These are phyloP conservation scores for Calycina herbarum DNA, from an alignment of 2,329 filamentous ascomycete genomes.

Conservation along the genomic window DNA sequence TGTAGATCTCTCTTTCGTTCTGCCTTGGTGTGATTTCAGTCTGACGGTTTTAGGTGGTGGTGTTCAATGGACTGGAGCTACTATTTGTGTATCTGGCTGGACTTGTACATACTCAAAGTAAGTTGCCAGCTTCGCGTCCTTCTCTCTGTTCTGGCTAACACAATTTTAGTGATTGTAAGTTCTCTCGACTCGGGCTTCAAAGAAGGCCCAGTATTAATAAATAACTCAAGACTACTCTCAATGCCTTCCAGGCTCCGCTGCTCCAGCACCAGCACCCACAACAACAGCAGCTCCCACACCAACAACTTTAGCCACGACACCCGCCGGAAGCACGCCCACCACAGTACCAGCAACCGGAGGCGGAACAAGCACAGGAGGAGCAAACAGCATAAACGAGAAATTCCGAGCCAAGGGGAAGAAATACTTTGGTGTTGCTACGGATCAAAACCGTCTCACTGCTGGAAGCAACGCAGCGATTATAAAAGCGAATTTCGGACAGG, in stretches of 20 bases:
- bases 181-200: not conserved
- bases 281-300: constrained; percentile 15
- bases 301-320: constrained; percentile 11
- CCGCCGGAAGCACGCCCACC: constrained; percentile 6
- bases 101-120: constrained; percentile 31
- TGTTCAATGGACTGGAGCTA: constrained; percentile 33
- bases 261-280: not conserved
- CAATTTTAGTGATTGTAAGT: constrained; percentile 11
- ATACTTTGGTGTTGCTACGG: constrained; percentile 60
- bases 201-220: not conserved
- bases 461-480: constrained; percentile 57
- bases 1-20: constrained; percentile 18
- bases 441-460: constrained; percentile 51
- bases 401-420: constrained; percentile 64
- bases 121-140: constrained; percentile 6
- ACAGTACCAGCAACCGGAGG: constrained; percentile 9
- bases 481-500: constrained; percentile 60
- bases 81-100: constrained; percentile 35
- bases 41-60: constrained; percentile 32
- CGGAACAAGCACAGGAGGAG: constrained; percentile 17
- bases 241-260: constrained; percentile 22
- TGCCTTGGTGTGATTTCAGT: not conserved
- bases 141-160: constrained; percentile 6
- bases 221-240: constrained; percentile 26
- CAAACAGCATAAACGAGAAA: constrained; percentile 50